Percentiles rank a stretch among this genome's conserved stretches.
Evolutionary conservation across 371 early-diverging fungal species (phyloP).

Genomic region (Saksenaea oblongispora): DNA sequence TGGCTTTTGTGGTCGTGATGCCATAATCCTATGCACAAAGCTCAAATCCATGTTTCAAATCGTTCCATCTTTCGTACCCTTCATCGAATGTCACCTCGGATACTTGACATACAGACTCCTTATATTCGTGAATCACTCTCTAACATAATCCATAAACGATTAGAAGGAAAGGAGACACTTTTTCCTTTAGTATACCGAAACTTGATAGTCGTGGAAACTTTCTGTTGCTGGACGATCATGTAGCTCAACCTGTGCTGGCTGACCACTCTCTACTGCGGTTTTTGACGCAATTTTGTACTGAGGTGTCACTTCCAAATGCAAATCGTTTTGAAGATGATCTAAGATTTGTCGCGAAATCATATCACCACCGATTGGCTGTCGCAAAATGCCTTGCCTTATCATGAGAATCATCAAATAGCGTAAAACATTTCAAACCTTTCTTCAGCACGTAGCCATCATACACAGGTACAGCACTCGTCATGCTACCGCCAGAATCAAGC

Average conservation of each 20-base stretch:
- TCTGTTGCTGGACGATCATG: conserved; percentile 62
- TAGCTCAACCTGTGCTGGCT: conserved; percentile 59
- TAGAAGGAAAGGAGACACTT: background rate
- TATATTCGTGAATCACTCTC: conserved; percentile 83
- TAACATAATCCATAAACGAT: conserved; percentile 12
- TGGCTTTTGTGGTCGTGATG: conserved; percentile 68
- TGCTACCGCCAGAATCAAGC: conserved; percentile 87
- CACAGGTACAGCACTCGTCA: conserved; percentile 91
- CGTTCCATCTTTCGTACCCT: conserved; percentile 45
- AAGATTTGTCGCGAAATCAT: conserved; percentile 77
- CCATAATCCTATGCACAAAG: conserved; percentile 42
- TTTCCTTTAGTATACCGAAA: conserved; percentile 45
- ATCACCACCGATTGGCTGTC: conserved; percentile 83
- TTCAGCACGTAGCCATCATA: conserved; percentile 94
- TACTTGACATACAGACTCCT: conserved; percentile 90
- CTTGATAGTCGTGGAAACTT: conserved; percentile 71
- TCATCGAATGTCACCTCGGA: conserved; percentile 73
- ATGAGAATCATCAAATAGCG: background rate
- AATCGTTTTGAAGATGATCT: conserved; percentile 59
- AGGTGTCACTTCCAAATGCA: conserved; percentile 75
- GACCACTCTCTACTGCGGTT: conserved; percentile 67
- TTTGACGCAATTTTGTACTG: conserved; percentile 82
- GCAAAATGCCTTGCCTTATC: conserved; percentile 56
- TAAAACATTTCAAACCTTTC: conserved; percentile 57
- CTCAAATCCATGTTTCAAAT: background rate